phyloP scores from a whole-genome alignment of 1,284 basidiomycete genomes.

The Rhodotorula sp. region DNA sequence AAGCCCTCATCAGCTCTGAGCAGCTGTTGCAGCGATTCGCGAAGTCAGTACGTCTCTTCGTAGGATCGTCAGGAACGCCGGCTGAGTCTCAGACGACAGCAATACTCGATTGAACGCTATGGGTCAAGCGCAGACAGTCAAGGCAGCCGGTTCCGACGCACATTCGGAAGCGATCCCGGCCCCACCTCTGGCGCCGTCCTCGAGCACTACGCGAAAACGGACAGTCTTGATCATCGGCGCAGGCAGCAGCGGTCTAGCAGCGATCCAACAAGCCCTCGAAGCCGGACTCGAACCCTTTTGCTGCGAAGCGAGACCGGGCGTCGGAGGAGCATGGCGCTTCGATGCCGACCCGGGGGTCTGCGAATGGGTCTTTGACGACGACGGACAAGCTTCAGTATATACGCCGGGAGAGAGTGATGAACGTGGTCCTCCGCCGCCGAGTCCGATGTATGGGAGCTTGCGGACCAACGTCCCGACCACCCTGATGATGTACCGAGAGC shows the following conservation, averaged over 20 bases:
- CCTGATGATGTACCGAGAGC: conserved; percentile 49
- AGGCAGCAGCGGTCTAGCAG: conserved; percentile 51
- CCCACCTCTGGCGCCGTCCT: neutral
- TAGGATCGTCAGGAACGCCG: too few relatives aligned
- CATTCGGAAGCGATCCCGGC: too few relatives aligned
- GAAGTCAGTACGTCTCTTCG: too few relatives aligned
- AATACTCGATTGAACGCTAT: too few relatives aligned
- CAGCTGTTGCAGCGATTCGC: too few relatives aligned
- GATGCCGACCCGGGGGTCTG: conserved; percentile 21
- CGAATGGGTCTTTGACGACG: conserved; percentile 20
- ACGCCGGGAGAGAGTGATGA: conserved; percentile 6
- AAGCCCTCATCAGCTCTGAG: too few relatives aligned
- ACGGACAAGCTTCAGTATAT: conserved; percentile 18
- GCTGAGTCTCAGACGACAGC: too few relatives aligned
- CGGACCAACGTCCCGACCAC: conserved; percentile 29
- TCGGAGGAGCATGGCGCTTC: conserved; percentile 50
- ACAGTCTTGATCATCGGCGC: conserved; percentile 50
- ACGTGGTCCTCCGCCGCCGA: conserved; percentile 1
- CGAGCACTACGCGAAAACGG: too few relatives aligned
- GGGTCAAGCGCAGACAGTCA: too few relatives aligned
- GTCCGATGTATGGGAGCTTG: conserved; percentile 1
- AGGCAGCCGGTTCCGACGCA: too few relatives aligned
- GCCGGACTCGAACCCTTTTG: conserved; percentile 33
- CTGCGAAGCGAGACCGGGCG: conserved; percentile 39
- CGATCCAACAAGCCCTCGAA: conserved; percentile 49